Evolutionary conservation across 2,329 filamentous ascomycete species (phyloP), one percentile per base, ranked within the genome.

Genomic region (Ceratocystis alfenasii): DNA sequence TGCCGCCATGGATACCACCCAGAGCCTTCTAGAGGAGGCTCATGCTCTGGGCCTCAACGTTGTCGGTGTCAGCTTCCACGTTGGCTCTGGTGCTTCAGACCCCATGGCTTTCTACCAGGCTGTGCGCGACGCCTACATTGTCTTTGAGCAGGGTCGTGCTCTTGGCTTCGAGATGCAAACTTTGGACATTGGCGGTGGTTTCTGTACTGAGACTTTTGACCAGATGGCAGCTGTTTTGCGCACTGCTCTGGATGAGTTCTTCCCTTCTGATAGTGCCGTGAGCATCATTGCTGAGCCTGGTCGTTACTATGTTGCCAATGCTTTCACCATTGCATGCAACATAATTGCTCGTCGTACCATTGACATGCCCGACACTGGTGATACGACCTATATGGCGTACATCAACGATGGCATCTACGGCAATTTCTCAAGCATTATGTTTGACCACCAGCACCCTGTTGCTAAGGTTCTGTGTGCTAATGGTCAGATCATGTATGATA

Each of bases 361-460:
- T 67, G 82, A 87, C 69, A 86, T 93, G 72, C 84, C 88, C 3
- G 79, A 78, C 22, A 80, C 82, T 10, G 80, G 80, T 63, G 80
- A 82, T 69, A 86, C 85, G 68, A 89, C 87, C 70, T 96, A 95
- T 81, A 99, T 97, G 94, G 79, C 96, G 60, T 99, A 99, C 75
- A 80, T 97, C 75, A 99, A 99, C 74, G 94, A 99, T 71, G 94
- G 94, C 33, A 87, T 97, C 65, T 99, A 99, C 73, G 94, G 94
- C 72, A 97, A 97, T 79, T 97, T 99, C 74, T 95, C 90, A 70
- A 95, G 91, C 84, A 97, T 97, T 81, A 96, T 97, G 80, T 99
- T 96, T 75, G 94, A 97, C 74, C 94, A 97, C 77, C 94, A 99
- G 81, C 84, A 95, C 72, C 94, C 94, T 0, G 78, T 88, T 59